Evolutionary conservation across 1,139 yeast species (phyloP), one percentile per base, ranked within the genome.

Genomic region (Pichia sp.): DNA sequence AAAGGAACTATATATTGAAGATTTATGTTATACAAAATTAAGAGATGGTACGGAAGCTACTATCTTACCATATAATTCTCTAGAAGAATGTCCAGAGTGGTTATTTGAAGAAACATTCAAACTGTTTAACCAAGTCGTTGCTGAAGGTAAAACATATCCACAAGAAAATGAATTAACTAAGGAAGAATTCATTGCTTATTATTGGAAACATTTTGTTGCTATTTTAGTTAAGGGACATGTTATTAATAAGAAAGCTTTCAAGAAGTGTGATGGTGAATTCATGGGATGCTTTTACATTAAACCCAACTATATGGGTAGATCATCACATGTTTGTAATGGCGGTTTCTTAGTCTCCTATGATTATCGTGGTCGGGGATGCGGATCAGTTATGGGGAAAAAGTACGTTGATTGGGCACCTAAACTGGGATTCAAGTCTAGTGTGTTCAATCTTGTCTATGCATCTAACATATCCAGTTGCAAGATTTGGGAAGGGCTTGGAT

Each of bases 391-490:
- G 61, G 95, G 90, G 9, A 64, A 66, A 47, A 67, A 73, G 41
- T 87, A 84, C 59, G 61, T 85, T 40, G 63, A 66, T 40, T 76
- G 82, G 74, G 95, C 89, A 0, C 88, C 89, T 0, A 59, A 71
- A 46, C 66, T 86, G 41, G 95, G 95, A 0, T 87, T 81, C 65
- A 78, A 73, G 6, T 85, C 84, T 59, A 80, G 88, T 9, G 89
- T 87, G n/a, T 87, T 84, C 70, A 87, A 87, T 62, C 69, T 87
- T 47, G 95, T 87, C 1, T 86, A 80, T 61, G 89, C 73, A 47
- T 78, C 86, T 4, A 86, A 87, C 59, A 68, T 65, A 1, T 94
- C 86, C 4, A 82, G 90, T 57, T 59, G 72, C 56, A 72, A 67
- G 56, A 81, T 85, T 50, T 87, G 95, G 95, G 95, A 86, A 45